Conservation (phyloP, 306 rosid species). For the Rosa lucieae region DNA sequence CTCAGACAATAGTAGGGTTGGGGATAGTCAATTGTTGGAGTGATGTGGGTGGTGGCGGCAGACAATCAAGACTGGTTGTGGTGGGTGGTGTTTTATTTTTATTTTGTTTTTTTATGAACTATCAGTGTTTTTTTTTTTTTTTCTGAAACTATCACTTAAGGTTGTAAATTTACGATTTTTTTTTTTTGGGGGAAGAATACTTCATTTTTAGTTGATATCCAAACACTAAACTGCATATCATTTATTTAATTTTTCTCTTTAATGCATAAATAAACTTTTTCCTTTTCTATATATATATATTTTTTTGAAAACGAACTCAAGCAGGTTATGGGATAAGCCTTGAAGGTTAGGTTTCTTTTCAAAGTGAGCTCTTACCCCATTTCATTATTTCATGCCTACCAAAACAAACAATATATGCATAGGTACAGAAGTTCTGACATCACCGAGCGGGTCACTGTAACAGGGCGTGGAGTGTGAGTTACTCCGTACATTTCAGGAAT, state of each 20-base stretch:
- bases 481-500: neutral
- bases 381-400: neutral
- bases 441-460: neutral
- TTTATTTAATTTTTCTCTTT: too few species aligned
- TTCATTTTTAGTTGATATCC: too few species aligned
- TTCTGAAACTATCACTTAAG: too few species aligned
- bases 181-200: too few species aligned
- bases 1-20: neutral
- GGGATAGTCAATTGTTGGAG: neutral
- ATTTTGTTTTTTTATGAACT: neutral
- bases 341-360: too few species aligned
- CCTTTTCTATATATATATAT: too few species aligned
- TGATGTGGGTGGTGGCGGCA: neutral
- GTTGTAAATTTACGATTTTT: too few species aligned
- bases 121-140: neutral
- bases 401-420: neutral
- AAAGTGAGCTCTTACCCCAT: neutral
- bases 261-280: too few species aligned
- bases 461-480: neutral
- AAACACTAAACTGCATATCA: too few species aligned
- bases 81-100: neutral
- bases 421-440: neutral
- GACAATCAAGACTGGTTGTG: neutral
- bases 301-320: too few species aligned
- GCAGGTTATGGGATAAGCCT: too few species aligned